Evolutionary conservation across 2,329 filamentous ascomycete species (phyloP).

Genomic region (Stylonectria norvegica): DNA sequence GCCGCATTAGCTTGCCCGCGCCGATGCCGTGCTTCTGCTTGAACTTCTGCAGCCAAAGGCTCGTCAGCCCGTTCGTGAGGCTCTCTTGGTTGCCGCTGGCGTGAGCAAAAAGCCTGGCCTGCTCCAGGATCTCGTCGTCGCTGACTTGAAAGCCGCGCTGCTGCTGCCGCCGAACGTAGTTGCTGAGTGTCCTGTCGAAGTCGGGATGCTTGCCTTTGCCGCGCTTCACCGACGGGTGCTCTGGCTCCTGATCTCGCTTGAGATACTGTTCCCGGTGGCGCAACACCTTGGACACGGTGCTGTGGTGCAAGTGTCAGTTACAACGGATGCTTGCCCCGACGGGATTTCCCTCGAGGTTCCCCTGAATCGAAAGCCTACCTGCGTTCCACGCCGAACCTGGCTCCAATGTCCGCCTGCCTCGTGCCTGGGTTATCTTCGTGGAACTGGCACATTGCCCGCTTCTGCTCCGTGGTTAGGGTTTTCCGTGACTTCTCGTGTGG

Average conservation of each 20-base stretch:
- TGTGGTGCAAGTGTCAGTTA: constrained; percentile 41
- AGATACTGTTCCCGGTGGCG: constrained; percentile 94
- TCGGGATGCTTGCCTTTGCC: constrained; percentile 82
- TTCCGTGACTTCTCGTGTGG: constrained; percentile 64
- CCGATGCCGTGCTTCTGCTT: constrained; percentile 76
- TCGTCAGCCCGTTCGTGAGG: constrained; percentile 66
- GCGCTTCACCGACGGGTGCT: constrained; percentile 67
- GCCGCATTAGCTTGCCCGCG: constrained; percentile 48
- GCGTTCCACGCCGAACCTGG: constrained; percentile 92
- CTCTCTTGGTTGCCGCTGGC: constrained; percentile 66
- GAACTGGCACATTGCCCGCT: constrained; percentile 89
- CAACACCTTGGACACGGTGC: constrained; percentile 97
- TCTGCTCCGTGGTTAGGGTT: constrained; percentile 87
- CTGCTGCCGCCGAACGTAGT: constrained; percentile 81
- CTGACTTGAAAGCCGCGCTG: constrained; percentile 70
- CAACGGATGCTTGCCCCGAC: no score
- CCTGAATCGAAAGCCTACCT: constrained; percentile 65
- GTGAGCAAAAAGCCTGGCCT: constrained; percentile 76
- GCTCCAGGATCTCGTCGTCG: constrained; percentile 80
- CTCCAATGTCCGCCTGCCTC: constrained; percentile 96
- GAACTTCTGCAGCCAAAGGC: constrained; percentile 89
- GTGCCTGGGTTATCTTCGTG: constrained; percentile 84
- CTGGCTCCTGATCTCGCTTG: constrained; percentile 71
- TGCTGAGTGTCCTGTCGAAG: constrained; percentile 84
- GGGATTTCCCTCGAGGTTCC: no score